These are phyloP conservation scores for Fraxinus platypoda DNA, from an alignment of 305 asterid genomes.

Conservation along the genomic window DNA sequence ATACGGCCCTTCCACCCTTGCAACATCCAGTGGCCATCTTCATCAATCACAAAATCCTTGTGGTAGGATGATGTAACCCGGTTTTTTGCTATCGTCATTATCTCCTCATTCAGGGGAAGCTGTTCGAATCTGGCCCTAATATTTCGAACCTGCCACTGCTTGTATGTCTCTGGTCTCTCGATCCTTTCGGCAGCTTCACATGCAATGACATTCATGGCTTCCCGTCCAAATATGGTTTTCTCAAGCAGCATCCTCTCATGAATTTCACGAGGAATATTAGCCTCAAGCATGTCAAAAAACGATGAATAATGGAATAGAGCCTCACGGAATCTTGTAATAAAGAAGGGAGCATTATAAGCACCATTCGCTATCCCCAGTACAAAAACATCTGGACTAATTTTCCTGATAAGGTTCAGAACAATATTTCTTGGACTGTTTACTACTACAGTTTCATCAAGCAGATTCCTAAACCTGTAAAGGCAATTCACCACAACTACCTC, in stretches of 20 bases:
- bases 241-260: slow-evolving; percentile 74
- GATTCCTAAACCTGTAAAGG: slow-evolving; percentile 54
- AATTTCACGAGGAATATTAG: slow-evolving; percentile 63
- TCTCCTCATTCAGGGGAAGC: slow-evolving; percentile 70
- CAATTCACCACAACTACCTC: slow-evolving; percentile 74
- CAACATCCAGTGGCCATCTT: slow-evolving; percentile 75
- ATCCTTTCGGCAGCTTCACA: slow-evolving; percentile 87
- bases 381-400: slow-evolving; percentile 64
- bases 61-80: slow-evolving; percentile 49
- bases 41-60: slow-evolving; percentile 77
- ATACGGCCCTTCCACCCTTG: slow-evolving; percentile 97
- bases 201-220: slow-evolving; percentile 84
- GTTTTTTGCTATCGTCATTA: slow-evolving; percentile 37
- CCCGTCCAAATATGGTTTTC: slow-evolving; percentile 58
- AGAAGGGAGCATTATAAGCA: slow-evolving; percentile 78
- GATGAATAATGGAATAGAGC: slow-evolving; percentile 77
- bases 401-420: slow-evolving; percentile 65
- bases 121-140: slow-evolving; percentile 66
- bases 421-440: slow-evolving; percentile 72
- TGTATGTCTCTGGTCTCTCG: slow-evolving; percentile 92
- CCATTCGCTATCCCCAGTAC: slow-evolving; percentile 68
- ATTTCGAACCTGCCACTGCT: slow-evolving; percentile 83
- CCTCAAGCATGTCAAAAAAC: slow-evolving; percentile 73
- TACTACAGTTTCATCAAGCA: slow-evolving; percentile 80
- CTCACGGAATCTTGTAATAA: slow-evolving; percentile 80